Evolutionary conservation across 257 asterid genomes (phyloP), one percentile per base, ranked within the genome.

Genomic region (Solanum pennellii): DNA sequence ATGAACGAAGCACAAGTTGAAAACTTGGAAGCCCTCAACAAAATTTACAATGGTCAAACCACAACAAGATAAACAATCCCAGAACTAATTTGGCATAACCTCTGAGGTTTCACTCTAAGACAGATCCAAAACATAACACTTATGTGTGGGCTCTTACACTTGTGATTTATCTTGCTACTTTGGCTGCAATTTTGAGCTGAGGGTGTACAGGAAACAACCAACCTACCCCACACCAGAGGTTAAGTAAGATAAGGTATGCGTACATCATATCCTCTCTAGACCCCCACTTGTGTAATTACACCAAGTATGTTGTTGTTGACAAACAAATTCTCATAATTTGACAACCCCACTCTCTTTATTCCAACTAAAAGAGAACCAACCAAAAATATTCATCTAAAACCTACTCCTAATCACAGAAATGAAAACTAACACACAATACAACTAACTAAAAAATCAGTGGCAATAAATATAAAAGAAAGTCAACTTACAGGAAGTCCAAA

Each of bases 401-500:
- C 31, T 47, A 80, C 69, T 49, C 11, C 85, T 49, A 80, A 80
- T 42, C 68, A 29, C 60, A 52, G 27, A 83, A 83, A 82, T 83
- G 65, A 83, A 45, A 76, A 41, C n/a, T 8, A 76, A 14, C 15
- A 37, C 71, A 71, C 44, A 12, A 66, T 12, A 45, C 12, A 23
- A 75, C 21, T 31, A 68, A 47, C 25, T 9, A 1, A 83, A 83
- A 1, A 20, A 35, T 18, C 49, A 66, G 45, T 35, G 76, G 35
- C n/a, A 18, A 60, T 66, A 33, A 4, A 37, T 52, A 14, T 52
- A 59, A 49, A 7, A 10, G 33, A 80, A 68, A 42, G 73, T 44
- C 49, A 49, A 31, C 98, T 93, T 90, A 97, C 99, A 89, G 99
- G 99, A 77, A 97, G 99, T 87, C 99, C 99, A 89, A 97, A 97